Conservation (phyloP, 1,284 basidiomycete species). For the Papiliotrema terrestris region DNA sequence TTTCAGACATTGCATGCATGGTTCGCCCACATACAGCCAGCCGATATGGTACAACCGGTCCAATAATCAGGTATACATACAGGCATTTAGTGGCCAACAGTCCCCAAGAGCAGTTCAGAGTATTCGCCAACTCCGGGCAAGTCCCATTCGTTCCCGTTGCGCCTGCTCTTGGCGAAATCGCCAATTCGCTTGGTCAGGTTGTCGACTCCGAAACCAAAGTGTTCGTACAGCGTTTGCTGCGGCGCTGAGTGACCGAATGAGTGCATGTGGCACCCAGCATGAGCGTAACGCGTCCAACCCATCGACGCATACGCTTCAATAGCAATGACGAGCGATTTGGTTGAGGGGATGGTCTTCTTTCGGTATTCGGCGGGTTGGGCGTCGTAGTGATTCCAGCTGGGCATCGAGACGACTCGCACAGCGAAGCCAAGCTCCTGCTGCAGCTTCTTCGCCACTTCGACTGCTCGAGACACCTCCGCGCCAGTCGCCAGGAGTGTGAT, state of each 20-base stretch:
- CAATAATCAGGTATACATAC: too few species aligned
- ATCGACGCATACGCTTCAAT: conserved; percentile 39
- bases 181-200: conserved; percentile 31
- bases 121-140: conserved; percentile 41
- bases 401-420: conserved; percentile 41
- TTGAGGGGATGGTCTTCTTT: conserved; percentile 23
- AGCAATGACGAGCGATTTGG: conserved; percentile 30
- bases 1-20: too few species aligned
- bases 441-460: conserved; percentile 32
- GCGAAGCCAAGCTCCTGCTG: conserved; percentile 11
- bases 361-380: conserved; percentile 29
- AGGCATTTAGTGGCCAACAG: not conserved
- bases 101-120: conserved; percentile 30
- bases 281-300: conserved; percentile 44
- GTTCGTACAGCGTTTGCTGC: conserved; percentile 29
- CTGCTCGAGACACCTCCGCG: conserved; percentile 36
- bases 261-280: conserved; percentile 39
- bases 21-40: too few species aligned
- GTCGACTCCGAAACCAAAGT: conserved; percentile 39
- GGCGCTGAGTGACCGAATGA: conserved; percentile 40
- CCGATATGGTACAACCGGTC: too few species aligned
- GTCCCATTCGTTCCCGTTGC: conserved; percentile 4
- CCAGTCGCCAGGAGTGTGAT: conserved; percentile 41
- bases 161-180: conserved; percentile 15
- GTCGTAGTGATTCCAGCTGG: conserved; percentile 35